Base-by-base conservation (phyloP, 1,284 basidiomycete genomes). In the Calocybe gambosa region DNA sequence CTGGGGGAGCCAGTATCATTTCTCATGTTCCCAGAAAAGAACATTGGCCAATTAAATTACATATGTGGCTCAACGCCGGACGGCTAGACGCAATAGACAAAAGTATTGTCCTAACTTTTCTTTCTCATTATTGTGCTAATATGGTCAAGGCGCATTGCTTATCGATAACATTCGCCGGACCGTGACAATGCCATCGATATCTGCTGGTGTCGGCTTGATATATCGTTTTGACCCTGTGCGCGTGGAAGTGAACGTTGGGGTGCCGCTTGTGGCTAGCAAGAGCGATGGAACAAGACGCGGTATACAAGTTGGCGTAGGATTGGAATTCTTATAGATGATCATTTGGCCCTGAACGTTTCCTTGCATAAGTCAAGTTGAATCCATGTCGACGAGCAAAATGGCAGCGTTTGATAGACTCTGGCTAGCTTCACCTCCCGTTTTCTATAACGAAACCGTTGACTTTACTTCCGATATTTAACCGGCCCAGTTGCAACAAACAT, bases 161-260 rank as follows among this genome's bases (percentile, higher is more conserved):
- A 66, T 53, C 57, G 65, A 74, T n/a, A 72, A 63, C 42, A 48
- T 80, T 28, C 52, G 53, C 37, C 47, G 49, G 44, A 56, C 63
- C 42, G 52, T 79, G 9, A 49, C 67, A 2, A 67, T 68, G 38
- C 85, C 85, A 0, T 83, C 83, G 0, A 68, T 95, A 40, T 90
- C 89, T 2, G 86, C 80, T 0, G 95, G 95, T 4, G 58, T 97
- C 1, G 96, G 96, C 0, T 64, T 99, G n/a, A 78, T 98, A 39
- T 98, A 96, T 61, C 75, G 84, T 38, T 85, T 94, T 53, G 87
- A 91, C 48, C 85, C 89, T 2, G 74, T 93, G 13, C 73, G 93
- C 16, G 74, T 94, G 33, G 96, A 99, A 64, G 70, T 95, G 52
- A 99, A 98, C 63, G 83, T 97, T 52, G 90, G 93, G 2, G 76